phyloP scores from a whole-genome alignment of 768 basidiomycete species.

The Serendipita sp. region DNA sequence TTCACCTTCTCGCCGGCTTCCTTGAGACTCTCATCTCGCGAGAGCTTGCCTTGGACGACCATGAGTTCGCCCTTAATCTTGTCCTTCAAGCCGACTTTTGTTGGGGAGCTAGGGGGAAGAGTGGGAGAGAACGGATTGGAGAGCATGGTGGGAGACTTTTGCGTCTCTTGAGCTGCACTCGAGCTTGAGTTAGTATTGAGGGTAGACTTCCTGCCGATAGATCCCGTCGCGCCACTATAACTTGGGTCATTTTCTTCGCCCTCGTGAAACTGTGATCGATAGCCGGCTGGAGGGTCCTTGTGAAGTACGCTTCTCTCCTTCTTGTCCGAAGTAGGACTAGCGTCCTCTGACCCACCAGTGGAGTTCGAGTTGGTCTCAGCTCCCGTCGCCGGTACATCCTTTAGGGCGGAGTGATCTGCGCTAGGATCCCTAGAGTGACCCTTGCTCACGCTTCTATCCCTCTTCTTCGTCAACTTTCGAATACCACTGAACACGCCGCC shows the following conservation, averaged over 20 bases:
- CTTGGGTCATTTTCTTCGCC: neutral
- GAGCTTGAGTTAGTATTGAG: neutral
- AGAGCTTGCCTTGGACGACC: neutral
- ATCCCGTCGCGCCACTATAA: neutral
- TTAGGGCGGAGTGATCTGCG: neutral
- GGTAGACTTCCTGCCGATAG: neutral
- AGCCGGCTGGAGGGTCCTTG: neutral
- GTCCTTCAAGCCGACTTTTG: neutral
- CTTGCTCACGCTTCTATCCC: neutral
- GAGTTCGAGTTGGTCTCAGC: neutral
- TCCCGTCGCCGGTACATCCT: neutral
- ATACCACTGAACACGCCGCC: neutral
- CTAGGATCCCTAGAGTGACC: neutral
- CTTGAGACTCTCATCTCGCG: neutral
- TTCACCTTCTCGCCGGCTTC: constrained; percentile 4
- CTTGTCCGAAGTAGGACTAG: neutral
- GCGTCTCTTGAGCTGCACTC: neutral
- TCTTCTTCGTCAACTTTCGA: constrained; percentile 5
- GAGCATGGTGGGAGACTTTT: neutral
- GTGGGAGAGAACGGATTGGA: neutral
- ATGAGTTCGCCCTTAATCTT: constrained; percentile 4
- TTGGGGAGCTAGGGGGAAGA: neutral
- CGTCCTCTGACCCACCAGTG: neutral
- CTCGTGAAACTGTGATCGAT: neutral
- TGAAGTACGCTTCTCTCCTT: neutral